phyloP scores from a whole-genome alignment of 2,329 filamentous ascomycete species.

The Pyricularia sp. region DNA sequence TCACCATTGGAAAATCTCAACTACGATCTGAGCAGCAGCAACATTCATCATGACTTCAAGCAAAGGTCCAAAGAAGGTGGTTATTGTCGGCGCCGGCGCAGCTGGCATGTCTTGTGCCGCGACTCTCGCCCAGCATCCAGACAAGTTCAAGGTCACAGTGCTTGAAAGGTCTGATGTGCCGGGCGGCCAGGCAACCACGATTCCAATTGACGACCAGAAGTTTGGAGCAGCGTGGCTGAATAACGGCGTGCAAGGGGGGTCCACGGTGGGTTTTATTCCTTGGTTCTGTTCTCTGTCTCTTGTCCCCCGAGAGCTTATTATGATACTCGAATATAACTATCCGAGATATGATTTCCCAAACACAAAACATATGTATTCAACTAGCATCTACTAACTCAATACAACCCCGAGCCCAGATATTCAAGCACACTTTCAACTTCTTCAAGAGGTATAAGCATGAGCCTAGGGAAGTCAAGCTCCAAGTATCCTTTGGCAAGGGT shows the following conservation, averaged over 20 bases:
- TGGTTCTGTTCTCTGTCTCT: constrained; percentile 8
- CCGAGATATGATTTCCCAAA: constrained; percentile 6
- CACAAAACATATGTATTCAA: neutral
- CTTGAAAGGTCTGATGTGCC: constrained; percentile 49
- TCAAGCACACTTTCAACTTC: constrained; percentile 59
- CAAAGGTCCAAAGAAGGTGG: constrained; percentile 32
- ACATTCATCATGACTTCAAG: neutral
- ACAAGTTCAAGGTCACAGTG: constrained; percentile 50
- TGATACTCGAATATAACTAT: neutral
- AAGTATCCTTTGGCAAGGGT: constrained; percentile 55
- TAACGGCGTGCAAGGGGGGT: constrained; percentile 55
- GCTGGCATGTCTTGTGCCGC: constrained; percentile 36
- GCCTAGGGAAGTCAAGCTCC: constrained; percentile 48
- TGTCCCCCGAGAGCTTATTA: too few relatives aligned
- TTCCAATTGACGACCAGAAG: constrained; percentile 46
- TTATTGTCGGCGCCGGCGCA: constrained; percentile 53
- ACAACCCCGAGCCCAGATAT: constrained; percentile 34
- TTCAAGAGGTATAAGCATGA: constrained; percentile 47
- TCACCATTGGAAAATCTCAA: neutral
- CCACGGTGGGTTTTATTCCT: constrained; percentile 15
- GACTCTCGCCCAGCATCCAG: constrained; percentile 42
- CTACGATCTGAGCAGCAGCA: neutral
- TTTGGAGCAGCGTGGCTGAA: constrained; percentile 55
- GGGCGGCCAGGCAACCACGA: constrained; percentile 54
- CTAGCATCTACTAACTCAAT: neutral